These are phyloP conservation scores for Hepatocystis sp. DNA, from an alignment of 169 alveolate species.

Conservation along the genomic window DNA sequence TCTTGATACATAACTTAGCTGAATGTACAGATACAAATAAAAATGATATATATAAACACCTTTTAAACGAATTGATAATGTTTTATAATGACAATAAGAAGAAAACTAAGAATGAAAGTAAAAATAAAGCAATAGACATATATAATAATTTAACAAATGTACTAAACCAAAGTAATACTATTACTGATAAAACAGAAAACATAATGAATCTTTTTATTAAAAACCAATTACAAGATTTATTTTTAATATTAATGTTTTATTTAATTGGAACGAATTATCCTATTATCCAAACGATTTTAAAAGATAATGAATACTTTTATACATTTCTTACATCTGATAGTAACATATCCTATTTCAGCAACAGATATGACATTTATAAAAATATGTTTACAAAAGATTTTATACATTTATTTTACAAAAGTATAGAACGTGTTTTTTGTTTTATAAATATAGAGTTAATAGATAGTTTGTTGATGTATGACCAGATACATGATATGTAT, in stretches of 20 bases:
- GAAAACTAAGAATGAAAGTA: neutral
- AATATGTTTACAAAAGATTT: slow-evolving; percentile 12
- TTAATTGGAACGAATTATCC: slow-evolving; percentile 10
- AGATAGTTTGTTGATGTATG: slow-evolving; percentile 21
- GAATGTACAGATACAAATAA: neutral
- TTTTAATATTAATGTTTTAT: slow-evolving; percentile 25
- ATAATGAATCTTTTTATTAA: slow-evolving; percentile 48
- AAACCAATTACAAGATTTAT: slow-evolving; percentile 57
- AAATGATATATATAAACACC: slow-evolving; percentile 13
- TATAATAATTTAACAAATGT: neutral
- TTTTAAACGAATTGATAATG: slow-evolving; percentile 6
- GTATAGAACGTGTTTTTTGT: slow-evolving; percentile 48
- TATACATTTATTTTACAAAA: slow-evolving; percentile 46
- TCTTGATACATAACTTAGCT: no score
- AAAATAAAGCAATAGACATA: neutral
- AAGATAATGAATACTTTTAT: slow-evolving; percentile 29
- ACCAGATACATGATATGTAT: slow-evolving; percentile 32
- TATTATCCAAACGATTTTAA: slow-evolving; percentile 26
- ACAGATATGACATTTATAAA: slow-evolving; percentile 27
- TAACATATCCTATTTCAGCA: slow-evolving; percentile 42
- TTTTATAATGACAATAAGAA: slow-evolving; percentile 2
- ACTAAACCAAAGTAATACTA: neutral
- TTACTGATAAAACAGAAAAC: no score
- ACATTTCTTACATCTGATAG: slow-evolving; percentile 30
- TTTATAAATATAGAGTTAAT: slow-evolving; percentile 29